Evolutionary conservation across 1,284 basidiomycete species (phyloP), one percentile per base, ranked within the genome.

Genomic region (Sanghuangporus baumii): DNA sequence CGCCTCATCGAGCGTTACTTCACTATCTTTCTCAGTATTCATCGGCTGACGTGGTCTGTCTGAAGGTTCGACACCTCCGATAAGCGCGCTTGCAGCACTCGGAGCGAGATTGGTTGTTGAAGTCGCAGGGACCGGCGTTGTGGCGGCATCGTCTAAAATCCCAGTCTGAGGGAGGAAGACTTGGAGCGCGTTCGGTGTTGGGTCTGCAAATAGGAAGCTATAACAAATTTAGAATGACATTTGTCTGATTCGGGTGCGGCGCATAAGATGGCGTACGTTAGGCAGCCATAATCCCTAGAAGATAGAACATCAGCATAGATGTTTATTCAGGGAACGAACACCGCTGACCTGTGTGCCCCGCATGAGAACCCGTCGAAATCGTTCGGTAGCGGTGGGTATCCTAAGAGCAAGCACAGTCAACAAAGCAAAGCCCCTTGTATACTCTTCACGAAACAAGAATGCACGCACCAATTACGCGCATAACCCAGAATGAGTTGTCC

Each of bases 401-500:
- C 90, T 89, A 66, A 51, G 41, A n/a, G 20, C 18, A 51, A 4
- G 31, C 11, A 7, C n/a, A 16, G 47, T 54, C 6, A 37, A 34
- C 18, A 51, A 51, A 6, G 16, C 18, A 51, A 51, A 6, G 16
- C 23, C 18, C 14, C 8, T n/a, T 11, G n/a, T 3, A 9, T 50
- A 18, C 2, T 34, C 52, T 23, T 55, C 57, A 50, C 31, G 11
- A 62, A 51, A 43, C 36, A 37, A 37, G 51, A 47, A 20, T 52
- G 59, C 61, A 69, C 77, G 47, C 61, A 88, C 89, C 91, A 63
- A 94, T 90, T 2, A 88, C 76, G 3, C 93, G 81, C 89, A 94
- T 88, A 6, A 87, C 84, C 93, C 93, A 95, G 70, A 95, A 96
- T 66, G 85, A 87, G 68, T 94, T 84, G 66, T 92, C 84, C 0